Evolutionary conservation across 2,329 filamentous ascomycete species (phyloP).

Genomic region (Ceratocystis harringtonii): DNA sequence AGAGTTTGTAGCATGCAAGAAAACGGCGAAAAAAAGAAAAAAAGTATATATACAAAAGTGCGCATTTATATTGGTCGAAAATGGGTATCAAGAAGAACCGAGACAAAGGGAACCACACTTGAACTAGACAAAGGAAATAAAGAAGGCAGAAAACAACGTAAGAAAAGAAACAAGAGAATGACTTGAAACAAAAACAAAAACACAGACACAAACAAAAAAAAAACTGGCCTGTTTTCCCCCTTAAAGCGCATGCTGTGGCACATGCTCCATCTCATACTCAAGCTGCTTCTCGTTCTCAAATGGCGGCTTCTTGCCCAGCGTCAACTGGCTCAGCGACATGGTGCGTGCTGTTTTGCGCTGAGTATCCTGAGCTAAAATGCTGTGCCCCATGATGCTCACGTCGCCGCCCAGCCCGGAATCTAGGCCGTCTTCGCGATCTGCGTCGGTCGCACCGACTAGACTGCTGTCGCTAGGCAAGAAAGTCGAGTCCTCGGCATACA

Average conservation of each 20-base stretch:
- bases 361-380: conserved; percentile 9
- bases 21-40: no score
- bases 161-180: background rate
- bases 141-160: background rate
- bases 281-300: conserved; percentile 10
- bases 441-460: conserved; percentile 18
- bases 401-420: background rate
- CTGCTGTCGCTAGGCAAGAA: conserved; percentile 14
- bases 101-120: background rate
- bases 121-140: background rate
- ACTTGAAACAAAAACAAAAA: background rate
- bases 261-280: conserved; percentile 20
- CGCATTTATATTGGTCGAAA: conserved; percentile 1
- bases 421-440: conserved; percentile 16
- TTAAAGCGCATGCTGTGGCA: conserved; percentile 17
- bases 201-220: background rate
- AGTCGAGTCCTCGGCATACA: conserved; percentile 15
- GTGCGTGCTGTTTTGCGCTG: conserved; percentile 44
- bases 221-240: background rate
- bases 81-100: background rate
- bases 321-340: conserved; percentile 48
- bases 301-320: conserved; percentile 28
- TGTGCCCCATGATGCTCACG: background rate
- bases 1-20: no score
- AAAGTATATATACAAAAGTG: no score